These are phyloP conservation scores for Orbilia ellipsospora DNA, from an alignment of 2,329 filamentous ascomycete species.

Conservation along the genomic window DNA sequence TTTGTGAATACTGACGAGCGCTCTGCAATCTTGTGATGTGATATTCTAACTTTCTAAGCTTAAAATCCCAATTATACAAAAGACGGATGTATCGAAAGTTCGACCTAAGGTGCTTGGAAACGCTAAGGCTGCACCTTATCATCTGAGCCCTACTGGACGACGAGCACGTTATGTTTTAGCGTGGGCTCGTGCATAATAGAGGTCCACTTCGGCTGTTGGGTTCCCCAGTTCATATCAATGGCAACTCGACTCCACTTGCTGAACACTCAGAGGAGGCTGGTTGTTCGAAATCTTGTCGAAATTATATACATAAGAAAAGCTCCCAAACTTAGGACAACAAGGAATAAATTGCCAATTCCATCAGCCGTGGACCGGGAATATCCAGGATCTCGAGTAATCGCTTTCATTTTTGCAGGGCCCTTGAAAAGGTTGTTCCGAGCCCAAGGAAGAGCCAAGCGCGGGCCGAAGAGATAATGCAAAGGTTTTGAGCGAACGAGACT, in stretches of 20 bases:
- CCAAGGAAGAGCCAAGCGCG: too few species aligned
- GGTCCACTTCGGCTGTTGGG: conserved; percentile 20
- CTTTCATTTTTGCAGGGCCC: too few species aligned
- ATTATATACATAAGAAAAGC: neutral
- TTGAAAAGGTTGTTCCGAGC: too few species aligned
- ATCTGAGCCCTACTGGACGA: conserved; percentile 33
- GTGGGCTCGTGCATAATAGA: conserved; percentile 41
- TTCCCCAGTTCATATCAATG: conserved; percentile 19
- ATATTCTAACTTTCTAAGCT: neutral
- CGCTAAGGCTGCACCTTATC: conserved; percentile 44
- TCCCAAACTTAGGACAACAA: too few species aligned
- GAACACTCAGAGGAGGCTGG: neutral
- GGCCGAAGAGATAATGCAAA: neutral
- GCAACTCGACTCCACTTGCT: conserved; percentile 27
- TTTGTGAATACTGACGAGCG: neutral
- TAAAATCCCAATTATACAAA: neutral
- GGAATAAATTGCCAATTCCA: too few species aligned
- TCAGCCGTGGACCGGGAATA: too few species aligned
- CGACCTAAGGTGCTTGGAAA: conserved; percentile 3
- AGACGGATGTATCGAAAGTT: conserved; percentile 7
- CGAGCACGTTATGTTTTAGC: conserved; percentile 45
- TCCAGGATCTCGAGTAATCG: too few species aligned
- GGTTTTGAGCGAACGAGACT: neutral
- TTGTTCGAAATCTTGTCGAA: neutral
- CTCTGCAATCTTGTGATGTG: neutral